Evolutionary conservation across 306 rosid species (phyloP).

Genomic region (Corylus heterophylla): DNA sequence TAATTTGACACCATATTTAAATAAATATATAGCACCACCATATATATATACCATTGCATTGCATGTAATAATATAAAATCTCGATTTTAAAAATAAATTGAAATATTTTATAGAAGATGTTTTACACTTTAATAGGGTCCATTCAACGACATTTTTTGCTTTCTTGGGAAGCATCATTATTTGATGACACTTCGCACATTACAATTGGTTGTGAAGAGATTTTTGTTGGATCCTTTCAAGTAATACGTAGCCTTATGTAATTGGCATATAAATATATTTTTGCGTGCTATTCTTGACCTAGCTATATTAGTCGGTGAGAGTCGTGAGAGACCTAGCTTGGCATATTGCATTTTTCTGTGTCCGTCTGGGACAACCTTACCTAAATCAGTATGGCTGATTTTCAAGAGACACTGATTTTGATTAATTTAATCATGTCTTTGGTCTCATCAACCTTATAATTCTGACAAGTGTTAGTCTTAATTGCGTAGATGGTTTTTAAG

Average conservation of each 20-base stretch:
- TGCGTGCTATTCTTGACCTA: background rate
- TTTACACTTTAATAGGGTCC: background rate
- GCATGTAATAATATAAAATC: too few relatives aligned
- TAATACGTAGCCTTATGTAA: background rate
- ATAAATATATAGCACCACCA: too few relatives aligned
- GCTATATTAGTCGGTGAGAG: background rate
- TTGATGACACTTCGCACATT: background rate
- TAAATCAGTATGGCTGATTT: conserved; percentile 29
- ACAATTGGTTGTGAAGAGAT: background rate
- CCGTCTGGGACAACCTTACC: conserved; percentile 22
- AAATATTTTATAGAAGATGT: too few relatives aligned
- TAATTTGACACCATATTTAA: too few relatives aligned
- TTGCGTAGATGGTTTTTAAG: background rate
- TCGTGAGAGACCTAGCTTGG: background rate
- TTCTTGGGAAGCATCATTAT: background rate
- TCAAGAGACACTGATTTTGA: conserved; percentile 29
- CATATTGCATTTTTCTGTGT: background rate
- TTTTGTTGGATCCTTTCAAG: background rate
- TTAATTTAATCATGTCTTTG: background rate
- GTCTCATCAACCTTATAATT: conserved; percentile 2
- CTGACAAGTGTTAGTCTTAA: conserved; percentile 32
- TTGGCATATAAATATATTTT: background rate
- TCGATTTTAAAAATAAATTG: too few relatives aligned
- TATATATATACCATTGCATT: too few relatives aligned
- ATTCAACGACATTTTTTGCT: background rate